Conservation (phyloP, 2,329 filamentous ascomycete species). For the Colletotrichum camelliae region DNA sequence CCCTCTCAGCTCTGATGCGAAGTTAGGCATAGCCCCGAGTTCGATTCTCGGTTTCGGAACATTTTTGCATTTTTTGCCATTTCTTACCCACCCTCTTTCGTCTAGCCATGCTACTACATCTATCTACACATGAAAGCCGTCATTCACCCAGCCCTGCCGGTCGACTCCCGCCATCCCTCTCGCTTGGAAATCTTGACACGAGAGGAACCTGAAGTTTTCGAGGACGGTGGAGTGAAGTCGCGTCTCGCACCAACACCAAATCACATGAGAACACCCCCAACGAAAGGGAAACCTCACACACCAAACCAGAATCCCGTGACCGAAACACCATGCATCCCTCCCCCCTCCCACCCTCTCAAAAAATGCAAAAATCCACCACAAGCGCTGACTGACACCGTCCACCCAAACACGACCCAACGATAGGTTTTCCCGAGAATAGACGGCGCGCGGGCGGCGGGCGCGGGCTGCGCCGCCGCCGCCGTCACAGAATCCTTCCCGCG, state of each 20-base stretch:
- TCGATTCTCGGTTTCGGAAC: conserved; percentile 16
- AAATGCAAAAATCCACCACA: no score
- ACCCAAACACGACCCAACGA: no score
- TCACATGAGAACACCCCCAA: neutral
- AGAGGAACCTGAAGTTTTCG: neutral
- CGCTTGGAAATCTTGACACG: neutral
- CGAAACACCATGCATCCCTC: neutral
- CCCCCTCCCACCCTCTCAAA: no score
- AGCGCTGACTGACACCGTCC: no score
- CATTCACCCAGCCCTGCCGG: neutral
- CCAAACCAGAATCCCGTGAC: neutral
- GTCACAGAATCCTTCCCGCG: neutral
- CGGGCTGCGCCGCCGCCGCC: no score
- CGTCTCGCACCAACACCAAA: neutral
- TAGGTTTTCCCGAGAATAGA: no score
- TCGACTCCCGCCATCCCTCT: neutral
- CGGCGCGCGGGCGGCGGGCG: no score
- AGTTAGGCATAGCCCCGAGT: conserved; percentile 20
- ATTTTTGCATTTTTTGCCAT: neutral
- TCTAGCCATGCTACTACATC: neutral
- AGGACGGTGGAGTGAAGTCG: neutral
- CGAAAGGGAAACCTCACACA: neutral
- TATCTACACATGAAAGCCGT: neutral
- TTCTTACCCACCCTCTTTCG: neutral
- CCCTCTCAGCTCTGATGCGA: conserved; percentile 4